Base-by-base conservation (phyloP, 2,329 filamentous ascomycete species). In the Aciculosporium take region DNA sequence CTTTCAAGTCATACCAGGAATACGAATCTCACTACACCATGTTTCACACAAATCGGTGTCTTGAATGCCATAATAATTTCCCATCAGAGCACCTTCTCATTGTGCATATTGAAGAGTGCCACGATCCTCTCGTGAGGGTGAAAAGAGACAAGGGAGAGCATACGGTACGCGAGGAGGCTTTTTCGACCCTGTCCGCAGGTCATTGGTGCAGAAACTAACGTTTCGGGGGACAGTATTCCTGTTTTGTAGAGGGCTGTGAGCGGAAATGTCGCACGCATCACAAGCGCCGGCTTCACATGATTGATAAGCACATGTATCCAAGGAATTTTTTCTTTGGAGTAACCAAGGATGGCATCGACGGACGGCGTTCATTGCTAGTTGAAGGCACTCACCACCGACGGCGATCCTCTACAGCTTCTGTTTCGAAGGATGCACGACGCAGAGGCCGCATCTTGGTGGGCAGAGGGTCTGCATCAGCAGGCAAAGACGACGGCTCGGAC, bases 241-340 rank as follows among this genome's bases (percentile, higher is more conserved):
- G 91, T 63, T 93, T 96, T 53, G 79, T 95, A 6, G 83, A 94
- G 55, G 79, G 72, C 37, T 98, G 91, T 59, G 84, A 91, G 45
- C 76, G 83, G 49, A 79, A 86, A 56, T 95, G 88, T 63, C 77
- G 75, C 42, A 87, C 84, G 4, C 79, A 82, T 24, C 79, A 84
- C 53, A 96, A 94, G 61, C 76, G 91, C 34, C 74, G 84, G 27
- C 76, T 85, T 57, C 89, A 98, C 66, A 69, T 94, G 49, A 85
- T 94, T 50, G 88, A 94, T 66, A 95, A 94, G 64, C 91, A 98
- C 61, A 73, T 81, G 63, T 98, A 91, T 56, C 89, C 88, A 9
- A 78, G 76, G 56, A 83, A 84, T 53, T 94, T 87, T 62, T 89
- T 93, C 60, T 94, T 93, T 53, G 76, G 78, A 38, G 75, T 96